Evolutionary conservation across 192 early-diverging fungal species (phyloP).

Genomic region (Haplosporangium gracile): DNA sequence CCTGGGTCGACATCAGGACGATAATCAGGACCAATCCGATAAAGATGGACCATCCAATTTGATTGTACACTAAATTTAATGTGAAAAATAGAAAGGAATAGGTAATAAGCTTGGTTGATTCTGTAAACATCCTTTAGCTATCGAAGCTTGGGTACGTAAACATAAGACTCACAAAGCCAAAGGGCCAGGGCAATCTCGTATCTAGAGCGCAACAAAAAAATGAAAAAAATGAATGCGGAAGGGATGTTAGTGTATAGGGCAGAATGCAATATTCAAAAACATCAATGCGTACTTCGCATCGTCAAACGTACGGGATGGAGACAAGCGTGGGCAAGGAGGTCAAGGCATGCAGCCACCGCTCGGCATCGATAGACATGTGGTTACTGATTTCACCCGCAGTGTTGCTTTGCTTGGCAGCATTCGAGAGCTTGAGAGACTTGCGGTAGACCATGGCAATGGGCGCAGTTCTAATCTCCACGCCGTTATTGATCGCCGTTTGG

Average conservation of each 20-base stretch:
- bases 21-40: conserved; percentile 31
- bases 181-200: conserved; percentile 44
- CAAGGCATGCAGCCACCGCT: conserved; percentile 30
- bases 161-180: conserved; percentile 30
- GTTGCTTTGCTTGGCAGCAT: conserved; percentile 41
- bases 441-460: conserved; percentile 58
- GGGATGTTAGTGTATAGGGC: background rate
- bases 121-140: background rate
- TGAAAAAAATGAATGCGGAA: background rate
- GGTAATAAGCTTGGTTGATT: background rate
- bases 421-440: conserved; percentile 51
- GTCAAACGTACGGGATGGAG: conserved; percentile 16
- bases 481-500: conserved; percentile 41
- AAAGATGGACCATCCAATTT: conserved; percentile 47
- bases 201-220: background rate
- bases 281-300: background rate
- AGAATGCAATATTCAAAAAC: background rate
- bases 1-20: conserved; percentile 25
- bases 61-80: conserved; percentile 23
- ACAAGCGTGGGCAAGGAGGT: conserved; percentile 37
- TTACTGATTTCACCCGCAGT: conserved; percentile 59
- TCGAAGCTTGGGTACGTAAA: no score
- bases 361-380: conserved; percentile 59
- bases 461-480: conserved; percentile 48
- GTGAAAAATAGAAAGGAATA: background rate